Base-by-base conservation (phyloP, 2,329 filamentous ascomycete species). In the Parafenestella ontariensis region DNA sequence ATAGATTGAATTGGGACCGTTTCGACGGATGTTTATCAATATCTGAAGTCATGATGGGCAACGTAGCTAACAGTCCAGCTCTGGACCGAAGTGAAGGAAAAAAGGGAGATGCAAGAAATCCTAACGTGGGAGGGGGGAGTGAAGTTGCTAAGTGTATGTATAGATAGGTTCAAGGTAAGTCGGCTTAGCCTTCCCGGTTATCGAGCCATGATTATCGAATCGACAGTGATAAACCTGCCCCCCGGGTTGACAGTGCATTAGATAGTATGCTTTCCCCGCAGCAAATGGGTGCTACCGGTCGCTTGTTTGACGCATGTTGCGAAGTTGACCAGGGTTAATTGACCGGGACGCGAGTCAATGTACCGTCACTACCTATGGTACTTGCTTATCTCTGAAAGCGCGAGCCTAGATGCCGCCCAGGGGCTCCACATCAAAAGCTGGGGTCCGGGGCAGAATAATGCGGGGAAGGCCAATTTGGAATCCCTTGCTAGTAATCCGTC, bases 1-100 rank as follows among this genome's bases (percentile, higher is more conserved):
- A 61, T 43, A 52, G 52, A 46, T 64, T 62, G 56, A 60, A 64
- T 37, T 62, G 58, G 26, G 29, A 52, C 33, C 50, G 56, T 21
- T 58, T 55, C 5, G 56, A 54, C 15, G 46, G 26, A 33, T 40
- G 33, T 48, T 52, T 52, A 18, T 11, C 34, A 9, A 29, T 21
- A 13, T 48, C 41, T 18, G 23, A 34, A 17, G 36, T 52, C 43
- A 52, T 46, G 15, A 3, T 43, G 40, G 39, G 39, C 28, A 40
- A 40, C 10, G 18, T 10, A 21, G 36, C 18, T 40, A 10, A 7
- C 2, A 11, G 36, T 26, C 15, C 6, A 34, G 13, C 13, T n/a
- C 15, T 34, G 10, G 31, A 13, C 11, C 5, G 13, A 5, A 15
- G 3, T n/a, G 13, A 8, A 15, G 13, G 4, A 34, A 34, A 15